phyloP scores from a whole-genome alignment of 192 early-diverging fungal genomes.

The Linnemannia elongata region DNA sequence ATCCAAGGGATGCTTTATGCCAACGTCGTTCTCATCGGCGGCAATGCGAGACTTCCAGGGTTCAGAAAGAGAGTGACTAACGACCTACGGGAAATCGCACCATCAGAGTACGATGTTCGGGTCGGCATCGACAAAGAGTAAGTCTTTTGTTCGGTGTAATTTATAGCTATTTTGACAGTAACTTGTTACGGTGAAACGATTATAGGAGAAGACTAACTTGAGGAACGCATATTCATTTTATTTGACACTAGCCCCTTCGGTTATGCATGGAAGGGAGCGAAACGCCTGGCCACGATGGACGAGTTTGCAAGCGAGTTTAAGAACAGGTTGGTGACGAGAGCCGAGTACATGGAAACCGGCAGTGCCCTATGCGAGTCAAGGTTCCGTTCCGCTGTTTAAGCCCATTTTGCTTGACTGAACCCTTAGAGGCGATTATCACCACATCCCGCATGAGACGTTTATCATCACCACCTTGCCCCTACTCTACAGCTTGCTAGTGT shows the following conservation, averaged over 20 bases:
- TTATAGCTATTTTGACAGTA: background rate
- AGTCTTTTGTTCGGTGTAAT: conserved; percentile 29
- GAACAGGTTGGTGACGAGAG: conserved; percentile 66
- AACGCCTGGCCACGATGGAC: conserved; percentile 50
- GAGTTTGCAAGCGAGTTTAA: conserved; percentile 63
- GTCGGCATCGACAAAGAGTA: conserved; percentile 71
- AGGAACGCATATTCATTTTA: background rate
- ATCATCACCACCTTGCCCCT: background rate
- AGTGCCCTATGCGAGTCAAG: conserved; percentile 65
- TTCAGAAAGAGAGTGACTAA: conserved; percentile 67
- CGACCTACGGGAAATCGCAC: conserved; percentile 70
- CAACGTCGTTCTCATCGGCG: conserved; percentile 79
- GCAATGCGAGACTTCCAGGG: conserved; percentile 74
- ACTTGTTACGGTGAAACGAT: background rate
- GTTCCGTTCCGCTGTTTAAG: conserved; percentile 56
- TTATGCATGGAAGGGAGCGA: conserved; percentile 72
- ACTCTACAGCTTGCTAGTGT: background rate
- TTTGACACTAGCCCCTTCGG: conserved; percentile 60
- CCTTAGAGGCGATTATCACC: background rate
- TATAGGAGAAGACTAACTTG: background rate
- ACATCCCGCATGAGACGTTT: background rate
- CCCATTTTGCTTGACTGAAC: background rate
- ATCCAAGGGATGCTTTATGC: conserved; percentile 73
- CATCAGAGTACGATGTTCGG: conserved; percentile 68
- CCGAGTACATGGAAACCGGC: conserved; percentile 76